Evolutionary conservation across 78 protist genomes (phyloP), one percentile per base, ranked within the genome.

Genomic region (Cavenderia fasciculata): DNA sequence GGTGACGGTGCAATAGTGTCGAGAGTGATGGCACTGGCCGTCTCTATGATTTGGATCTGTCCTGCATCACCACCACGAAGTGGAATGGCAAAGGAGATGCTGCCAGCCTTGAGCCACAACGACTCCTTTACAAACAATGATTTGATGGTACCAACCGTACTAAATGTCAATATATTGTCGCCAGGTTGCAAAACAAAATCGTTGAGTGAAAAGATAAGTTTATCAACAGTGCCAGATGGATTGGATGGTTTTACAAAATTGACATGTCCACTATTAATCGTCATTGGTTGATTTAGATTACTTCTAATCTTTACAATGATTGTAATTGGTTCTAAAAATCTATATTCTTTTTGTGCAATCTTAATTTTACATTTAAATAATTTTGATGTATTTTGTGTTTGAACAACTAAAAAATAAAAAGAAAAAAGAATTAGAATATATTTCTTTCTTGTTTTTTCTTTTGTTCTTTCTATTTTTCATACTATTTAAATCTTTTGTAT

Each of bases 111-210:
- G 8, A 82, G 29, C 78, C 90, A 82, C 27, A 65, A 57, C 4
- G 90, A 82, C 21, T 82, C 90, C 34, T 82, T 82, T 1, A 82
- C 71, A 68, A 82, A 82, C 19, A 78, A 23, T 18, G 78, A 49
- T 44, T 82, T 82, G 1, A 5, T 40, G 49, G 79, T 27, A 2
- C 59, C n/a, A n/a, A n/a, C n/a, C n/a, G n/a, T n/a, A n/a, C n/a
- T n/a, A n/a, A n/a, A n/a, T n/a, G n/a, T n/a, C n/a, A n/a, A n/a
- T n/a, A n/a, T n/a, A n/a, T n/a, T n/a, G n/a, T n/a, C n/a, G 44
- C 90, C 90, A 1, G 90, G 90, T 23, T 82, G 21, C 29, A 82
- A 41, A 0, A 40, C 23, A 59, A 82, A 82, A n/a, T 82, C 70
- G 11, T 31, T 68, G 27, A 69, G 31, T 11, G 33, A 33, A 46